Base-by-base conservation (phyloP, 257 asterid species). In the Nicotiana knightiana region DNA sequence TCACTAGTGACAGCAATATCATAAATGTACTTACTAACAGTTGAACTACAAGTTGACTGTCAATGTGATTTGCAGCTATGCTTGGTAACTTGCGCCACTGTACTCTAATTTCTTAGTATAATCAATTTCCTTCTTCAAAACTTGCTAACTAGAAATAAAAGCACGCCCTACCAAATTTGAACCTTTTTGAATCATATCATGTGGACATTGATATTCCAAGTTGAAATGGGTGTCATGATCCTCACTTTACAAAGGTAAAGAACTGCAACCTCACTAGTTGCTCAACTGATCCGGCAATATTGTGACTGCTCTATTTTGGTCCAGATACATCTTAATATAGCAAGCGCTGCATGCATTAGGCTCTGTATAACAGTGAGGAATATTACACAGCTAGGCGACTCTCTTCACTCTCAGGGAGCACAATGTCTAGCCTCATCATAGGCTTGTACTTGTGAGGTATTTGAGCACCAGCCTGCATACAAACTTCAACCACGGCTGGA, bases 371-470 rank as follows among this genome's bases (percentile, higher is more conserved):
- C 62, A 21, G 61, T 73, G 35, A 26, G 67, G 46, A 73, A 82
- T 63, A 43, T 89, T 86, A 96, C 2, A 95, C 97, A 48, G 94
- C 93, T 9, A 91, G 89, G 46, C 87, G 86, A 70, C 96, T 90
- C 86, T 94, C 99, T 30, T 91, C 95, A 55, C 82, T 85, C 51
- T 89, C 88, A 0, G 98, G 97, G 71, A 96, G 90, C 82, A 96
- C 97, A 71, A 96, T 93, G 83, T 96, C 98, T 30, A 83, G 88
- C 85, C 99, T 96, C 97, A 94, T 96, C 97, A 94, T 90, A 0
- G 98, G 92, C 90, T 71, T 91, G 80, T 94, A 96, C 81, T 85
- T 88, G 16, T 86, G 80, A n/a, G 98, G 97, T 73, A 88, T 86
- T 73, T 84, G 81, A 57, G 97, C 98, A n/a, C 99, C 98, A 6